Percentiles rank a stretch among this genome's conserved stretches.
Evolutionary conservation across 2,329 filamentous ascomycete species (phyloP).

Genomic region (Trichoderma atrobrunneum): DNA sequence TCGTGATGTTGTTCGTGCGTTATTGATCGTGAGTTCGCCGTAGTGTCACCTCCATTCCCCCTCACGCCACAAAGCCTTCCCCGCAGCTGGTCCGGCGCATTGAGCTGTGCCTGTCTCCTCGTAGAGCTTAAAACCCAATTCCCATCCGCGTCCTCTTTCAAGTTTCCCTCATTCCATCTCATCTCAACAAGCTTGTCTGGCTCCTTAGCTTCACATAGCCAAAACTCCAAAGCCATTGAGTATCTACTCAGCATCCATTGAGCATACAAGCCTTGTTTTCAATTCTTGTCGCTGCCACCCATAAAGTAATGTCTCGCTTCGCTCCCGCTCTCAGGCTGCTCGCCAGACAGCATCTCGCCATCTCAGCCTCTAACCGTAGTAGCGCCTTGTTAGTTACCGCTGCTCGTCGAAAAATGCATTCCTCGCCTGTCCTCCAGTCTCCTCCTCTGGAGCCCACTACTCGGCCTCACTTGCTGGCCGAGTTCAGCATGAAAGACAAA

Average conservation of each 20-base stretch:
- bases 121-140: slow-evolving; percentile 18
- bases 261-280: background rate
- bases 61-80: slow-evolving; percentile 18
- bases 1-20: slow-evolving; percentile 14
- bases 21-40: slow-evolving; percentile 6
- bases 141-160: background rate
- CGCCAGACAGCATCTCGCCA: slow-evolving; percentile 22
- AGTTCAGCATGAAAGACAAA: slow-evolving; percentile 73
- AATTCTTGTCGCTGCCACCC: background rate
- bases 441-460: slow-evolving; percentile 23
- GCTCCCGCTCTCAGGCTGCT: slow-evolving; percentile 25
- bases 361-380: background rate
- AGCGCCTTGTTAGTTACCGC: slow-evolving; percentile 17
- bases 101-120: slow-evolving; percentile 2
- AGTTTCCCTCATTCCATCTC: background rate
- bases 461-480: slow-evolving; percentile 51
- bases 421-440: slow-evolving; percentile 22
- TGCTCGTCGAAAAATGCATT: slow-evolving; percentile 26
- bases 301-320: slow-evolving; percentile 29
- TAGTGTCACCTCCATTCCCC: slow-evolving; percentile 6
- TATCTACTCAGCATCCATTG: background rate
- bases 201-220: background rate
- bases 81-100: slow-evolving; percentile 1
- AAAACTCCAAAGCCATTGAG: background rate
- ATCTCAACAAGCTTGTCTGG: background rate